Base-by-base conservation (phyloP, 352 stramenopile genomes). In the Saprolegnia parasitica region DNA sequence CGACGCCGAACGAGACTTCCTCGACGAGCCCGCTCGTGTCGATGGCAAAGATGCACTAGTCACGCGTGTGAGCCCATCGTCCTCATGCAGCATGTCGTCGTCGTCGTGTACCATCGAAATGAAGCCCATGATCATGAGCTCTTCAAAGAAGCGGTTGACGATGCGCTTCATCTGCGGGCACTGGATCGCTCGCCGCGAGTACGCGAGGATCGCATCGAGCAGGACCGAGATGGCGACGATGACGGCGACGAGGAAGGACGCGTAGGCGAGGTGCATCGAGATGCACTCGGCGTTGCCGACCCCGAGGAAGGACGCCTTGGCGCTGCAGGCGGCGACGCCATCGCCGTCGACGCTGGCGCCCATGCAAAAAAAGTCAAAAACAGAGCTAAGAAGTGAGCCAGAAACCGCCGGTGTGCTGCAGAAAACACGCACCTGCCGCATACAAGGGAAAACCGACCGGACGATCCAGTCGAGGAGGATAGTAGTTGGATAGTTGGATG, bases 111-210 rank as follows among this genome's bases (percentile, higher is more conserved):
- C 74, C 84, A 95, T 92, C 10, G 85, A 93, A 47, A 95, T 80
- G 67, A 95, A 93, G 45, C 87, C 87, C 78, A 95, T 80, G 76
- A 93, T 89, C 85, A 93, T 92, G 26, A 95, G 76, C 62, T 95
- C 87, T 65, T 95, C 83, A 71, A 95, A 93, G 54, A 95, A 84
- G 50, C 87, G 85, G 74, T 92, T 84, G 29, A 93, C 85, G 64
- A 95, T 91, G 65, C 83, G 85, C 56, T 78, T 77, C 55, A 95
- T 81, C 68, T 95, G 87, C 35, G 87, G 85, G 58, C 87, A 95
- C 47, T 77, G 71, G 66, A 95, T 90, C 46, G 71, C 71, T 11
- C 68, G 74, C 39, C 81, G 85, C 57, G 84, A 70, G 35, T 63
- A 72, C 42, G 82, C 71, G 62, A 93, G 83, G 6, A 81, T 15